phyloP scores from a whole-genome alignment of 306 rosid species.

The Medicago arabica region DNA sequence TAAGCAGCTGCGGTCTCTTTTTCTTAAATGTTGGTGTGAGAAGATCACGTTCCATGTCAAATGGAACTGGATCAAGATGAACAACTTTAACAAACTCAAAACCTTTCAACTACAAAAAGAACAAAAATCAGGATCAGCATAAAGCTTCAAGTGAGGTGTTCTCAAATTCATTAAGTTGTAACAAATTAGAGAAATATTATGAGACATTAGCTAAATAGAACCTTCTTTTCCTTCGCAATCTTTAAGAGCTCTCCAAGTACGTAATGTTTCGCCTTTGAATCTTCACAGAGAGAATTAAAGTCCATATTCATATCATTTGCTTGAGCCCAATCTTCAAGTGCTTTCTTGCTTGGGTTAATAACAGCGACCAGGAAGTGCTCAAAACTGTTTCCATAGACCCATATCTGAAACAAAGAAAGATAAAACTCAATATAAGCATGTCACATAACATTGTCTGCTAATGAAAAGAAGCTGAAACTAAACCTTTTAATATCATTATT shows the following conservation, averaged over 20 bases:
- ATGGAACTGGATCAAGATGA: slow-evolving; percentile 90
- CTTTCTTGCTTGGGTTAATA: slow-evolving; percentile 62
- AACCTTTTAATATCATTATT: slow-evolving; percentile 2
- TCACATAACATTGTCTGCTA: not conserved
- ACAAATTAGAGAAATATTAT: not conserved
- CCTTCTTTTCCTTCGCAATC: slow-evolving; percentile 82
- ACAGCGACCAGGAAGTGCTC: slow-evolving; percentile 88
- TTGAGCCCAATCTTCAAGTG: slow-evolving; percentile 76
- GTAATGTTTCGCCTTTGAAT: slow-evolving; percentile 62
- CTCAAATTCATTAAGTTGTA: slow-evolving; percentile 16
- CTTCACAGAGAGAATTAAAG: slow-evolving; percentile 68
- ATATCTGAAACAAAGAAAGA: slow-evolving; percentile 60
- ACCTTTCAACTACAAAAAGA: slow-evolving; percentile 81
- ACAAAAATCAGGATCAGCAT: slow-evolving; percentile 28
- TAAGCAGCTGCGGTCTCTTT: slow-evolving; percentile 86
- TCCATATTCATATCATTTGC: slow-evolving; percentile 61
- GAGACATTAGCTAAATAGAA: slow-evolving; percentile 34
- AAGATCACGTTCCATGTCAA: slow-evolving; percentile 91
- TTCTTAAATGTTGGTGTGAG: slow-evolving; percentile 88
- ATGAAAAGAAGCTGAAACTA: slow-evolving; percentile 9
- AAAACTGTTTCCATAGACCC: slow-evolving; percentile 92
- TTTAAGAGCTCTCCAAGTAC: slow-evolving; percentile 68
- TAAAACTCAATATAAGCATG: slow-evolving; percentile 14
- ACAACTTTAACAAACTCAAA: slow-evolving; percentile 73
- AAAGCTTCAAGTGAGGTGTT: not conserved